Base-by-base conservation (phyloP, 169 alveolate species). In the Plasmodium gonderi region DNA sequence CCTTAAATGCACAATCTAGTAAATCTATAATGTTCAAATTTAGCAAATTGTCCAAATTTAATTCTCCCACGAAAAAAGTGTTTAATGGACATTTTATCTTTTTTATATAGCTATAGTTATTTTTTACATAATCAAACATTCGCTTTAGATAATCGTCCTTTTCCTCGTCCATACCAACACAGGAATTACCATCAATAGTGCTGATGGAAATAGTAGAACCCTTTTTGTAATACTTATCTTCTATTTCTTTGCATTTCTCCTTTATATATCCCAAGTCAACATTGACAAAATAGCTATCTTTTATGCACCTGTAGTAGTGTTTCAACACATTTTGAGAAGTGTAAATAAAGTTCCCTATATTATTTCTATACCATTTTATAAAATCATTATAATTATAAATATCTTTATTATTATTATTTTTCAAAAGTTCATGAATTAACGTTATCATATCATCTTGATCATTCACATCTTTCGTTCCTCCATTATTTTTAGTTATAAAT, bases 371-470 rank as follows among this genome's bases (percentile, higher is more conserved):
- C 92, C 92, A 85, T 54, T 45, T 85, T 26, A 64, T 40, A n/a
- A 85, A 85, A 75, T 85, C 87, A 4, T 38, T 20, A 45, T 40
- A 85, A 29, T 60, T 75, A 36, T 75, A 75, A 8, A 9, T 51
- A 11, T 72, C 79, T 1, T 75, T 75, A 44, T 85, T 85, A 44
- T 85, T 85, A 20, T 75, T 76, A 44, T 33, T 29, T 85, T 65
- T 49, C 45, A 85, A 76, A 3, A 85, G 26, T 26, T 85, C 92
- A 51, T 75, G 42, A 54, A 85, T 85, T 11, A 85, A 67, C 14
- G 79, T 74, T 26, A 85, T 85, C 92, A 85, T 85, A 36, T 85
- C 92, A 33, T 85, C 92, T 51, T 85, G 92, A 60, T 60, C 69
- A 75, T 85, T 85, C 67, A 85, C 79, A 11, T 72, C 49, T 54